A percentile compares a stretch with the other conserved stretches of the same genome.
Evolutionary conservation across 352 stramenopile species (phyloP).

Genomic region (Phytophthora podocarpi): DNA sequence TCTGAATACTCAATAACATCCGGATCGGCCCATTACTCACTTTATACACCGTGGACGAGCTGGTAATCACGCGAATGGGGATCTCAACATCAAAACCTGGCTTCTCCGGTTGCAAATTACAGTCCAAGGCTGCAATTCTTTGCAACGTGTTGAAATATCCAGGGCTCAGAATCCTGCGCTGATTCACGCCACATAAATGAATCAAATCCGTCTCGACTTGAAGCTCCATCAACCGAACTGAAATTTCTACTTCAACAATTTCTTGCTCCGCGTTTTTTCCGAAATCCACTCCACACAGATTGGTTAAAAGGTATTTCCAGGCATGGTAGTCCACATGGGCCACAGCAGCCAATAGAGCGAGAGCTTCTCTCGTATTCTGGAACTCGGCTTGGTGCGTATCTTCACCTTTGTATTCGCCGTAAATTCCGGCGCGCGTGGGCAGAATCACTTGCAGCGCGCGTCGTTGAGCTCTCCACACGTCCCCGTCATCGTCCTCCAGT

Average conservation of each 20-base stretch:
- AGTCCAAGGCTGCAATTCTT: slow-evolving; percentile 11
- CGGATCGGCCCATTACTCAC: neutral
- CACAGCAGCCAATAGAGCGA: slow-evolving; percentile 16
- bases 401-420: slow-evolving; percentile 10
- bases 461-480: neutral
- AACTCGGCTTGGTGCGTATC: slow-evolving; percentile 20
- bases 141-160: slow-evolving; percentile 10
- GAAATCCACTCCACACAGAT: slow-evolving; percentile 17
- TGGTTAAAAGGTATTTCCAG: slow-evolving; percentile 19
- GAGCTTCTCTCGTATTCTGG: slow-evolving; percentile 18
- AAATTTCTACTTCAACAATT: neutral
- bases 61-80: slow-evolving; percentile 17
- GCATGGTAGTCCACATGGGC: slow-evolving; percentile 12
- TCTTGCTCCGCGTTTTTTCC: neutral
- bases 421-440: neutral
- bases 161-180: neutral
- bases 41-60: neutral
- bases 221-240: slow-evolving; percentile 7
- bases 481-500: neutral
- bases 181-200: slow-evolving; percentile 9
- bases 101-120: neutral
- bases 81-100: slow-evolving; percentile 21
- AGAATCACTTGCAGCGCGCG: slow-evolving; percentile 9
- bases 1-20: slow-evolving; percentile 22
- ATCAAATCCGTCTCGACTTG: slow-evolving; percentile 8